Percentiles rank a stretch among this genome's conserved stretches.
Evolutionary conservation across 768 basidiomycete species (phyloP).

Genomic region (Boletus insuetus): DNA sequence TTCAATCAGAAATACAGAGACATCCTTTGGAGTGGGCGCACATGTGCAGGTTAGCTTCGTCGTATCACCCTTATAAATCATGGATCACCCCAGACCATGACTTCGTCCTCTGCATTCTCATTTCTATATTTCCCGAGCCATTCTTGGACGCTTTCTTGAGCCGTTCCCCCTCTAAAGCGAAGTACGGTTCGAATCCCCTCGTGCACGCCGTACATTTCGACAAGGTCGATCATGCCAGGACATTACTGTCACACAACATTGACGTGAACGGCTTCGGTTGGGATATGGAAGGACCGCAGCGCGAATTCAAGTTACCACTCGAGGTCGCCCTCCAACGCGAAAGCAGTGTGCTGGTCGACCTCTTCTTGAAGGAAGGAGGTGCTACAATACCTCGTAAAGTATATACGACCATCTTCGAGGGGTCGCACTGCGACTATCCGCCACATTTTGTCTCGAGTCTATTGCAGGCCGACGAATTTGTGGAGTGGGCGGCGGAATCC

Average conservation of each 20-base stretch:
- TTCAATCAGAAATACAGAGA: background rate
- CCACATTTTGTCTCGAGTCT: too few relatives aligned
- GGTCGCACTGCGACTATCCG: too few relatives aligned
- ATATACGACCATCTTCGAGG: too few relatives aligned
- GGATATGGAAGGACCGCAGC: background rate
- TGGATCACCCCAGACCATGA: background rate
- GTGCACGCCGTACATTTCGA: constrained; percentile 5
- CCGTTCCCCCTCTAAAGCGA: background rate
- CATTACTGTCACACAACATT: background rate
- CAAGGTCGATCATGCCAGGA: background rate
- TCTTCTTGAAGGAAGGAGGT: too few relatives aligned
- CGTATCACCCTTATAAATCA: background rate
- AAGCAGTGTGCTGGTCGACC: background rate
- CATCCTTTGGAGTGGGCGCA: background rate
- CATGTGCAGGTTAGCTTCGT: background rate
- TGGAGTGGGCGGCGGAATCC: too few relatives aligned
- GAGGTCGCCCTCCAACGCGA: background rate
- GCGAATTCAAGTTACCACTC: background rate
- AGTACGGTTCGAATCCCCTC: constrained; percentile 5
- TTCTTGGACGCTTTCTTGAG: constrained; percentile 4
- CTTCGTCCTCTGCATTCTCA: constrained; percentile 8
- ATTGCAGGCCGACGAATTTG: too few relatives aligned
- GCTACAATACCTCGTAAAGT: too few relatives aligned
- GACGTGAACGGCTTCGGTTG: background rate
- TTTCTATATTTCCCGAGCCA: background rate